Conservation (phyloP, 2,329 filamentous ascomycete genomes). For the Xylariaceae sp. region DNA sequence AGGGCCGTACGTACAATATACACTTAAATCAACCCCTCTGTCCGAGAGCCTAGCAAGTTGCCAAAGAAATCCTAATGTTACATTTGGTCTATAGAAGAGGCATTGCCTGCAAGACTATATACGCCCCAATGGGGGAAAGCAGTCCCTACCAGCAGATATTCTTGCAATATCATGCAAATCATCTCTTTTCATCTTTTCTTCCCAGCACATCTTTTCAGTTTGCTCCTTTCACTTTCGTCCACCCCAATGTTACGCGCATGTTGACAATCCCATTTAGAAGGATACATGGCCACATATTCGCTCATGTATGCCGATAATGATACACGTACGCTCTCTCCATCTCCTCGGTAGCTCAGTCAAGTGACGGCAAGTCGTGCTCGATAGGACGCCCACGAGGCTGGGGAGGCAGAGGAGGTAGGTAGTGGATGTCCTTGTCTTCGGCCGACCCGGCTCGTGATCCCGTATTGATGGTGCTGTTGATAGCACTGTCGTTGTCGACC, state of each 20-base stretch:
- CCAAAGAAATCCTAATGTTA: conserved; percentile 17
- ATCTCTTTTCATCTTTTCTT: conserved; percentile 1
- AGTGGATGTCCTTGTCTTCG: conserved; percentile 28
- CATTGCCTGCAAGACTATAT: conserved; percentile 22
- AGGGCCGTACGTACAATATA: no score
- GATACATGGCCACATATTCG: conserved; percentile 2
- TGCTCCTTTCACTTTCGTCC: conserved; percentile 1
- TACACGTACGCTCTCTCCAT: background rate
- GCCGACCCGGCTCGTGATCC: conserved; percentile 34
- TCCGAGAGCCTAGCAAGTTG: background rate
- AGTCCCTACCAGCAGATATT: conserved; percentile 23
- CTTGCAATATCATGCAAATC: conserved; percentile 22
- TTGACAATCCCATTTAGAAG: conserved; percentile 1
- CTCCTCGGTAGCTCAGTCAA: conserved; percentile 22
- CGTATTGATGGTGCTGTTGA: conserved; percentile 31
- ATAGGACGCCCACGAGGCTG: conserved; percentile 8
- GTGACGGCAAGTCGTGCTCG: conserved; percentile 29
- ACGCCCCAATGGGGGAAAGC: conserved; percentile 17
- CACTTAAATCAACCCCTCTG: background rate
- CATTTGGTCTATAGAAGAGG: conserved; percentile 22
- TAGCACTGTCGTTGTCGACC: conserved; percentile 35
- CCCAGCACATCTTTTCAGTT: background rate
- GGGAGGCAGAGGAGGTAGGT: conserved; percentile 14
- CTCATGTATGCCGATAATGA: background rate
- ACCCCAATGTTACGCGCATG: background rate